Base-by-base conservation (phyloP, 148 eudicot species). In the Rhododendron griersonianum region DNA sequence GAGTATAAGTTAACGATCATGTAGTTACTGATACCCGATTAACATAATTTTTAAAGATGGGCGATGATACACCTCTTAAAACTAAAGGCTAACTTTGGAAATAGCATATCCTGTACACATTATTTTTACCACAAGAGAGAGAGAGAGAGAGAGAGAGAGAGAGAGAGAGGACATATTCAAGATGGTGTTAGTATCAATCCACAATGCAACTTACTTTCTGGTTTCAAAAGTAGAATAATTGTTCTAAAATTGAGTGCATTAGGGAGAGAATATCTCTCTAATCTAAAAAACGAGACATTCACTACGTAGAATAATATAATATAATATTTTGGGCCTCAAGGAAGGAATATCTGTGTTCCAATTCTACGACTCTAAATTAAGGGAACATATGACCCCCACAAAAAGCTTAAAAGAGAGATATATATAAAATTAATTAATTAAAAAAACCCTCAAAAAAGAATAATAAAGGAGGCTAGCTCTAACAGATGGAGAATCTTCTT, bases 301-400 rank as follows among this genome's bases (percentile, higher is more conserved):
- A 93, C 84, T 18, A 16, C 61, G 18, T 5, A 74, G 53, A 84
- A 51, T 77, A 89, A 94, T 51, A 51, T 51, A 91, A 93, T 91
- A 92, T 79, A 86, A 89, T 93, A 93, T 84, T 90, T 81, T 13
- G 1, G 77, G 7, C 61, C 47, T 71, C 6, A 90, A 89, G 92
- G 85, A 92, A 93, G 89, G 93, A 91, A 91, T 93, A 93, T 93
- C 91, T 91, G 87, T 85, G 88, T 87, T 92, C 88, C 86, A 89
- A 92, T 93, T 92, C 91, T 91, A 91, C 86, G 92, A 89, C 90
- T 91, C 89, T 89, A 85, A 93, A 90, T 90, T 85, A 89, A 90
- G 87, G 90, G 81, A 86, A 78, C 86, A 87, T 30, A 87, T n/a
- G n/a, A 87, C 84, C 82, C 47, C 61, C 84, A 80, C 33, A 67